These are phyloP conservation scores for Dactylellina drechsleri DNA, from an alignment of 2,329 filamentous ascomycete species.

Conservation along the genomic window DNA sequence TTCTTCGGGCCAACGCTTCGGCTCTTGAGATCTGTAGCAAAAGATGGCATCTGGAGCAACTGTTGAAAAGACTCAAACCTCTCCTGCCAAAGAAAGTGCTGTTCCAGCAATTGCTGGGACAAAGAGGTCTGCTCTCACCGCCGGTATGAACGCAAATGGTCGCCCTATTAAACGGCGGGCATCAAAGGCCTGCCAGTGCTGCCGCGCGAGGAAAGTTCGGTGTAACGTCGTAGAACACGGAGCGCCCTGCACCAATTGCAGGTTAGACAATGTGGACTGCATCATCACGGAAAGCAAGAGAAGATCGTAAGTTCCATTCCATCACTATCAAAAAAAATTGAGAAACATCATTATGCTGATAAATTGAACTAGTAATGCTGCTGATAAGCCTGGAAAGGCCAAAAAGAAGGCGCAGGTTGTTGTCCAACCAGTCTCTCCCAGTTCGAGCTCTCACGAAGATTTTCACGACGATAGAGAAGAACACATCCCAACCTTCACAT, in stretches of 20 bases:
- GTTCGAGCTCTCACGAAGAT: slow-evolving; percentile 50
- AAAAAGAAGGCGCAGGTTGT: slow-evolving; percentile 52
- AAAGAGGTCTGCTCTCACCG: slow-evolving; percentile 70
- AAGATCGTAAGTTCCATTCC: slow-evolving; percentile 76
- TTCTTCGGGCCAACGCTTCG: slow-evolving; percentile 7
- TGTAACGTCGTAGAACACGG: slow-evolving; percentile 91
- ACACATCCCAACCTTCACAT: slow-evolving; percentile 51
- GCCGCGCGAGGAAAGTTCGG: slow-evolving; percentile 86
- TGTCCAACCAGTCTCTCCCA: slow-evolving; percentile 51
- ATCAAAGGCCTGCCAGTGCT: slow-evolving; percentile 90
- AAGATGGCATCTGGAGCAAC: slow-evolving; percentile 34
- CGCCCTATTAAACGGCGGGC: slow-evolving; percentile 81
- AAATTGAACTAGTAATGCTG: slow-evolving; percentile 36
- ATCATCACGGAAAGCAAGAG: slow-evolving; percentile 82
- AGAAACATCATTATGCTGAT: not conserved
- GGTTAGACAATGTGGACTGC: slow-evolving; percentile 81
- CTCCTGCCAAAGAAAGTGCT: slow-evolving; percentile 19
- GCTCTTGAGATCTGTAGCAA: slow-evolving; percentile 1
- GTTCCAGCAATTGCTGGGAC: slow-evolving; percentile 28
- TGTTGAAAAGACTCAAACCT: slow-evolving; percentile 19
- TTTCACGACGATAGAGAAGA: slow-evolving; percentile 49
- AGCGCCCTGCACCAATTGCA: slow-evolving; percentile 86
- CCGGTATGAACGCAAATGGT: slow-evolving; percentile 66
- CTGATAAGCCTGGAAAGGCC: slow-evolving; percentile 51
- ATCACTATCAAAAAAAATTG: too few relatives aligned